A percentile compares a stretch with the other conserved stretches of the same genome.
These are phyloP conservation scores for Ophiocordyceps sinensis DNA, from an alignment of 2,329 filamentous ascomycete species.

Conservation along the genomic window DNA sequence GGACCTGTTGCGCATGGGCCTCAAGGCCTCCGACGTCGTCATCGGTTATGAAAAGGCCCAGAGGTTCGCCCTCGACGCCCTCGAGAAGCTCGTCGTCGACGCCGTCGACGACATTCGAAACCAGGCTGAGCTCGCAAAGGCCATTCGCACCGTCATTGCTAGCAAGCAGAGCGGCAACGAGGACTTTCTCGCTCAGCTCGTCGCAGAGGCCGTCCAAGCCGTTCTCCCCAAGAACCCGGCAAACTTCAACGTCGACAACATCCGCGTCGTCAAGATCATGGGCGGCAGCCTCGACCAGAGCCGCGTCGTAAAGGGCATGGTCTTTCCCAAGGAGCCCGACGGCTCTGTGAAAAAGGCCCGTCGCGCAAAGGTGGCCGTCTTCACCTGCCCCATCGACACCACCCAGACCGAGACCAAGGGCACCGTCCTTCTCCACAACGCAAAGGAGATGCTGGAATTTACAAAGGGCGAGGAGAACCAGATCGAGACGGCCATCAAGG, in stretches of 20 bases:
- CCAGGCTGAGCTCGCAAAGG: constrained; percentile 78
- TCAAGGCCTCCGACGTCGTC: constrained; percentile 97
- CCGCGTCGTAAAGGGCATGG: constrained; percentile 93
- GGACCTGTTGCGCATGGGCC: constrained; percentile 86
- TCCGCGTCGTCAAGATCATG: constrained; percentile 99
- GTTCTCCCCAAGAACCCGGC: constrained; percentile 89
- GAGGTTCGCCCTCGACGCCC: constrained; percentile 66
- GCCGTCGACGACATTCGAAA: constrained; percentile 74
- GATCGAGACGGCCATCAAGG: constrained; percentile 83
- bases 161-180: constrained; percentile 95
- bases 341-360: constrained; percentile 78
- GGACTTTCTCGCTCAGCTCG: constrained; percentile 71
- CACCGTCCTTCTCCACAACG: constrained; percentile 90
- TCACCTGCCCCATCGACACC: constrained; percentile 88
- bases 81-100: constrained; percentile 85
- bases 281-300: constrained; percentile 90
- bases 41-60: constrained; percentile 92
- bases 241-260: constrained; percentile 98
- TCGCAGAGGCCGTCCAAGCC: constrained; percentile 71
- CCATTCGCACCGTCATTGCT: constrained; percentile 84
- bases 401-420: constrained; percentile 98
- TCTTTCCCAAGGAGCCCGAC: constrained; percentile 91
- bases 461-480: constrained; percentile 92
- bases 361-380: constrained; percentile 94
- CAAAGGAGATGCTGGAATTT: constrained; percentile 97